Conservation (phyloP, 495 filamentous ascomycete species). For the Clohesyomyces aquaticus region DNA sequence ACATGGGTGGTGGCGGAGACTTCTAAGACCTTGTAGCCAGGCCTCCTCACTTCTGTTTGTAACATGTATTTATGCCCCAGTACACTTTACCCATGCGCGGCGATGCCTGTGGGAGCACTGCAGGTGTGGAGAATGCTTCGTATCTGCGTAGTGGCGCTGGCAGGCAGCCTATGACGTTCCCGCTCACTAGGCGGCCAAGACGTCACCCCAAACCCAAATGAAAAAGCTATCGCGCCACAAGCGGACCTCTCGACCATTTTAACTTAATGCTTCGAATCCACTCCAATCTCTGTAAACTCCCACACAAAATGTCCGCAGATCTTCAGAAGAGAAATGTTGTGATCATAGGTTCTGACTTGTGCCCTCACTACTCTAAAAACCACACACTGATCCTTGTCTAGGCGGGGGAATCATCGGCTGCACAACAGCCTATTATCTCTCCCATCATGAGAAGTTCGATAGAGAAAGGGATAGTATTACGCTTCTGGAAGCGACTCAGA, state of each 20-base stretch:
- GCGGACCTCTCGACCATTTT: not conserved
- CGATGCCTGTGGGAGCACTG: too few species aligned
- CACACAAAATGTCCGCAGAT: conserved; percentile 22
- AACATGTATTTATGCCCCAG: not conserved
- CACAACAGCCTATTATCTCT: conserved; percentile 91
- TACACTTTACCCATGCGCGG: not conserved
- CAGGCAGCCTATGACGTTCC: too few species aligned
- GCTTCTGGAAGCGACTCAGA: conserved; percentile 83
- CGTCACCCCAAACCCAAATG: not conserved
- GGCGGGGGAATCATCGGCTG: conserved; percentile 95
- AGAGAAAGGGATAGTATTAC: conserved; percentile 76
- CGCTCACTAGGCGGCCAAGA: not conserved
- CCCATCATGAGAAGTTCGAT: conserved; percentile 83
- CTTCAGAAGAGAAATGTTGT: conserved; percentile 33
- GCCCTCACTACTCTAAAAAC: not conserved
- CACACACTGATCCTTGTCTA: not conserved
- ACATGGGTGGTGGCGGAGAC: conserved; percentile 49
- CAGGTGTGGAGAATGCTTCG: too few species aligned
- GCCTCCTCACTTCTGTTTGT: not conserved
- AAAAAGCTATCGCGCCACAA: not conserved
- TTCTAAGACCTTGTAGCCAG: conserved; percentile 49
- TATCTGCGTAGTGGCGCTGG: too few species aligned
- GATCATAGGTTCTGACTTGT: conserved; percentile 31
- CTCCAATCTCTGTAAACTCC: not conserved
- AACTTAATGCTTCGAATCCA: not conserved